A percentile compares a stretch with the other conserved stretches of the same genome.
phyloP scores from a whole-genome alignment of 495 filamentous ascomycete genomes.

The Pseudevernia furfuracea region DNA sequence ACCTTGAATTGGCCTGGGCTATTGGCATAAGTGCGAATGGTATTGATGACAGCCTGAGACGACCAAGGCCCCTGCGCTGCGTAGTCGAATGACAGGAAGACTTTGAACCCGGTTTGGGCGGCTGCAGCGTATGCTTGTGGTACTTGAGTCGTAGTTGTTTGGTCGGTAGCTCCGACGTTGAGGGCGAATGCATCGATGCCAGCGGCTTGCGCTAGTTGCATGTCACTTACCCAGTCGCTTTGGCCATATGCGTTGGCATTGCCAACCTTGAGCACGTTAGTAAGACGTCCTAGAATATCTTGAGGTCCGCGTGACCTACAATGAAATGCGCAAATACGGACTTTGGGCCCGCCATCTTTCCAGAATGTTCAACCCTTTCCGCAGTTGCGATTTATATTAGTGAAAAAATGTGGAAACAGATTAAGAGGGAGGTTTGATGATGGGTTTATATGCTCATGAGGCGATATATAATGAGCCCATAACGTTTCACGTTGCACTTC shows the following conservation, averaged over 20 bases:
- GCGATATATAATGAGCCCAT: no score
- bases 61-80: constrained; percentile 37
- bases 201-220: constrained; percentile 48
- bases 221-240: constrained; percentile 51
- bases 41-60: constrained; percentile 42
- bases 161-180: constrained; percentile 51
- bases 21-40: constrained; percentile 48
- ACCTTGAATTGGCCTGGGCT: constrained; percentile 29
- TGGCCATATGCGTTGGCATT: neutral
- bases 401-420: no score
- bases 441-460: neutral
- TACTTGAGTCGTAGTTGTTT: constrained; percentile 47
- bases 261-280: constrained; percentile 1
- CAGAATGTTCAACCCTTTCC: neutral
- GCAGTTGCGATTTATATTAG: neutral
- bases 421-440: neutral
- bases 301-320: neutral
- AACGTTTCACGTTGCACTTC: neutral
- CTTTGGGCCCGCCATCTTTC: neutral
- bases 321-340: constrained; percentile 4
- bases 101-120: constrained; percentile 47
- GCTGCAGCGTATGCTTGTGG: constrained; percentile 49
- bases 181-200: constrained; percentile 67
- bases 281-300: neutral
- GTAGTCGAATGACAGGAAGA: constrained; percentile 68